Evolutionary conservation across 495 filamentous ascomycete species (phyloP).

Genomic region (Penicillium longicatenatum): DNA sequence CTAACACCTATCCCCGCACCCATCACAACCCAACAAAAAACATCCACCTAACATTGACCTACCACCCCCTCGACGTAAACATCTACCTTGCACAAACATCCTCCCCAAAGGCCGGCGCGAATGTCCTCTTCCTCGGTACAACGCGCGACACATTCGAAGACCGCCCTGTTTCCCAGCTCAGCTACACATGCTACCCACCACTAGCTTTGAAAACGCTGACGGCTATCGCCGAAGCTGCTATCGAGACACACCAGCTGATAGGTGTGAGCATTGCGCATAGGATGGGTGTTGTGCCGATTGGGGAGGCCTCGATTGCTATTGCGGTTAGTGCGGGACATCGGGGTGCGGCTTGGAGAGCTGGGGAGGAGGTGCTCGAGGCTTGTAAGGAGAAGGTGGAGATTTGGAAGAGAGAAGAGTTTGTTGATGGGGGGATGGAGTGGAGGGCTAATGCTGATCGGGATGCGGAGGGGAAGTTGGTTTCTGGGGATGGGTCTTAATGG

Average conservation of each 20-base stretch:
- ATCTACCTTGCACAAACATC: slow-evolving; percentile 66
- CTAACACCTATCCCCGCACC: slow-evolving; percentile 45
- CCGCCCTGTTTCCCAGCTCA: slow-evolving; percentile 73
- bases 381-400: slow-evolving; percentile 87
- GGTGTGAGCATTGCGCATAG: slow-evolving; percentile 82
- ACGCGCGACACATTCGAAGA: slow-evolving; percentile 81
- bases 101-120: slow-evolving; percentile 81
- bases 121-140: slow-evolving; percentile 86
- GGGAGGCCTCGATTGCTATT: slow-evolving; percentile 90
- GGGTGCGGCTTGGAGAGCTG: slow-evolving; percentile 84
- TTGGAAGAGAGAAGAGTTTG: slow-evolving; percentile 96
- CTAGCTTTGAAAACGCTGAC: slow-evolving; percentile 76
- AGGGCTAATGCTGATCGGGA: slow-evolving; percentile 84
- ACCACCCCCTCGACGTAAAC: slow-evolving; percentile 59
- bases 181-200: slow-evolving; percentile 79
- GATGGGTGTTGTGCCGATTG: slow-evolving; percentile 82
- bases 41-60: slow-evolving; percentile 56
- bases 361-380: slow-evolving; percentile 85
- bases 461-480: slow-evolving; percentile 42
- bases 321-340: slow-evolving; percentile 85
- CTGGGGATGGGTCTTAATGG: not conserved
- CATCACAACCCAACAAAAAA: slow-evolving; percentile 28
- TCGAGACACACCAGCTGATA: slow-evolving; percentile 59
- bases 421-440: slow-evolving; percentile 79
- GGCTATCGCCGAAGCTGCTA: slow-evolving; percentile 62